Conservation (phyloP, 208 protist genomes). For the Acanthamoeba sp. region DNA sequence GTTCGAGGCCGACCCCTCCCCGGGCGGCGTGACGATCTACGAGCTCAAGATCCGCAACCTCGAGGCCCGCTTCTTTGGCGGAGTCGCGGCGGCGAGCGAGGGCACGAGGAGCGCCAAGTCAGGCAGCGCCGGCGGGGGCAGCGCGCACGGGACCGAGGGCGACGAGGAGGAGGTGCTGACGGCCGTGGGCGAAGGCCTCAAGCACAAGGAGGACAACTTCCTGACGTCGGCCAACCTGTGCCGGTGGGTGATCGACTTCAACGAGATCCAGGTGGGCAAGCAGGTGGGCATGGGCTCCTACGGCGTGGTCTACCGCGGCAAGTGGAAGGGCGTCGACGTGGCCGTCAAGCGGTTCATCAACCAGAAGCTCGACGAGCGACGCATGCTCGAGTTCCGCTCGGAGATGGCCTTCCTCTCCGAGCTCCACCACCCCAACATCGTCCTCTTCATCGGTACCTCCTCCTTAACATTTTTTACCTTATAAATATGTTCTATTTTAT, state of each 20-base stretch:
- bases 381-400: conserved; percentile 52
- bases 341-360: conserved; percentile 71
- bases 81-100: not conserved
- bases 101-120: not conserved
- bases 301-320: conserved; percentile 62
- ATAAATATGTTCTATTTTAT: not conserved
- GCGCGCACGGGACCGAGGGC: not conserved
- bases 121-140: not conserved
- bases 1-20: not conserved
- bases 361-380: conserved; percentile 36
- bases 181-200: conserved; percentile 5
- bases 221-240: conserved; percentile 63
- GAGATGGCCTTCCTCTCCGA: conserved; percentile 59
- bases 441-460: conserved; percentile 69
- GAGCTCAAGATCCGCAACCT: not conserved
- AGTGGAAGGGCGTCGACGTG: conserved; percentile 72
- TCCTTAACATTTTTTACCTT: not conserved
- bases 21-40: not conserved
- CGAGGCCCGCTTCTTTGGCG: conserved; percentile 38
- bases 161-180: not conserved
- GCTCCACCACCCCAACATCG: conserved; percentile 70
- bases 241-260: conserved; percentile 31
- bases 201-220: conserved; percentile 46
- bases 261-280: conserved; percentile 36
- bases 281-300: conserved; percentile 57